Base-by-base conservation (phyloP, 2,329 filamentous ascomycete genomes). In the Xylaria sp. region DNA sequence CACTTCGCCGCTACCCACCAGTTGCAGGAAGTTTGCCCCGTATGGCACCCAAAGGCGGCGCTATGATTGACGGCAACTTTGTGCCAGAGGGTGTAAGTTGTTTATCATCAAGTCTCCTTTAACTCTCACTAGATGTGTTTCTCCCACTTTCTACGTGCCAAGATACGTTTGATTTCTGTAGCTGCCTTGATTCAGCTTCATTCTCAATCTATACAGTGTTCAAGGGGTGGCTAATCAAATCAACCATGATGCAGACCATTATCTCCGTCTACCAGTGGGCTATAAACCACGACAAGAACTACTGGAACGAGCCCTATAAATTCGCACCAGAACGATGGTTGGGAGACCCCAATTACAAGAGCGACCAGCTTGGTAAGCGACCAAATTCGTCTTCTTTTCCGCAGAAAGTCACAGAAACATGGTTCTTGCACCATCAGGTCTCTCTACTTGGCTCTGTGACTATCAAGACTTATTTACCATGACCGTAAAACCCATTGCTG, bases 311-410 rank as follows among this genome's bases (percentile, higher is more conserved):
- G 2, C 79, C 82, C 0, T 23, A 75, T 36, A 68, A 57, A 0
- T 84, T 80, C 69, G 75, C 74, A 20, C 82, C 82, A 0, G 81
- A 83, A 65, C 77, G 82, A 0, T 83, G 78, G 75, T 53, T 81
- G 28, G 67, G 62, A 3, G 67, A 75, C 20, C 58, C 72, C 1
- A 65, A 64, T 2, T 83, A 77, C 66, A 69, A 70, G 25, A 62
- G 65, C 18, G 81, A 83, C 59, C 73, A 70, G 12, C 71, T 76
- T n/a, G 76, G 69, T 71, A 60, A 65, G 69, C 59, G 4, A 25
- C 28, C 30, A 10, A 32, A 3, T 20, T 13, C 28, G 18, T 6
- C 18, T 20, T 41, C n/a, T 9, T 39, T 20, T 32, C 2, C 3
- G 2, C 3, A 48, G 30, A 25, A 34, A 45, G 50, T 25, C 23